These are phyloP conservation scores for Aureobasidium sp. DNA, from an alignment of 2,329 filamentous ascomycete genomes.

Conservation along the genomic window DNA sequence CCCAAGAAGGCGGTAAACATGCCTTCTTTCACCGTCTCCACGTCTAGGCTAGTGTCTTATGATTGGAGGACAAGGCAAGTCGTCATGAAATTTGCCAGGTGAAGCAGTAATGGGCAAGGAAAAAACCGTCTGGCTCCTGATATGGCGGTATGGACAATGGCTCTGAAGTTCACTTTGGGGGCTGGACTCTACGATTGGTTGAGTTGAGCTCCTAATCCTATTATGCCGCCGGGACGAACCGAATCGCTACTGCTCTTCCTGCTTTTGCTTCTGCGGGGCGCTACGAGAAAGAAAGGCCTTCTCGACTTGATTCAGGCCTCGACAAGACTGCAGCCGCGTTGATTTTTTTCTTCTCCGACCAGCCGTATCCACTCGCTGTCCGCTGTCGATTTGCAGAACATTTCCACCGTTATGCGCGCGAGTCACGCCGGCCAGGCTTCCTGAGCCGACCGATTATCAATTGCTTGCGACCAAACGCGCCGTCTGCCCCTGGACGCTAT, in stretches of 20 bases:
- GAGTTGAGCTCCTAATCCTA: slow-evolving; percentile 9
- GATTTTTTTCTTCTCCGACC: neutral
- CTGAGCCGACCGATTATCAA: neutral
- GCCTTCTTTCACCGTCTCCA: slow-evolving; percentile 8
- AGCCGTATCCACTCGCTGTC: neutral
- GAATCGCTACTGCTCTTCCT: neutral
- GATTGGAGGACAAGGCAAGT: neutral
- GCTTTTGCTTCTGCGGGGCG: slow-evolving; percentile 9
- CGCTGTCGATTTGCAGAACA: neutral
- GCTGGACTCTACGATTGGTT: slow-evolving; percentile 12
- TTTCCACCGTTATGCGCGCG: slow-evolving; percentile 8
- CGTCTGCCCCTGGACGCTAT: neutral
- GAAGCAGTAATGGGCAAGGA: neutral
- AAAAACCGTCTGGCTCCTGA: slow-evolving; percentile 8
- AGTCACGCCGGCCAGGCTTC: neutral
- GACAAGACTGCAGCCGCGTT: neutral
- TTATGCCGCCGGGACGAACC: slow-evolving; percentile 8
- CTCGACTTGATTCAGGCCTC: neutral
- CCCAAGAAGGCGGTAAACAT: slow-evolving; percentile 8
- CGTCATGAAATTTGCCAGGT: neutral
- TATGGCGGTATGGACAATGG: slow-evolving; percentile 6
- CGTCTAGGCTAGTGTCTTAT: neutral
- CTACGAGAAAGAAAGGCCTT: neutral
- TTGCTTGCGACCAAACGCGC: neutral
- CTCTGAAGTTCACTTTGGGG: slow-evolving; percentile 8